A percentile compares a stretch with the other conserved stretches of the same genome.
Evolutionary conservation across 192 early-diverging fungal genomes (phyloP).

Genomic region (Rhizoclosmatium globosum): DNA sequence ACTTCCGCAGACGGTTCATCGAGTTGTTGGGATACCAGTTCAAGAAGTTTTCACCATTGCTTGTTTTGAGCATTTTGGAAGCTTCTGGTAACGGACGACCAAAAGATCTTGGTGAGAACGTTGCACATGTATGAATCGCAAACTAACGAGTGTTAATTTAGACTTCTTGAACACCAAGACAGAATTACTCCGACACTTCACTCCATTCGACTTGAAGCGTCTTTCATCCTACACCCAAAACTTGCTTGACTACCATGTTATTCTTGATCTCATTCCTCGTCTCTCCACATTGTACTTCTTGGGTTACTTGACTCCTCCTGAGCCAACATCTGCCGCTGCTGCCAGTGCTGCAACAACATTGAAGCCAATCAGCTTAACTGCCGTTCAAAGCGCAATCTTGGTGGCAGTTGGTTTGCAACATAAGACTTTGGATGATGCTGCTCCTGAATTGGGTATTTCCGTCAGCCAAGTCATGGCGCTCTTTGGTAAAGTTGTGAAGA

Average conservation of each 20-base stretch:
- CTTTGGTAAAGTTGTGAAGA: conserved; percentile 93
- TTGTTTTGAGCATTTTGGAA: conserved; percentile 88
- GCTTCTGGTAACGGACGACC: conserved; percentile 60
- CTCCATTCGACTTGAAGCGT: conserved; percentile 92
- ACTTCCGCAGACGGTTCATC: conserved; percentile 91
- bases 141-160: neutral
- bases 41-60: conserved; percentile 77
- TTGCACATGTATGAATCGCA: neutral
- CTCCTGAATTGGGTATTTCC: conserved; percentile 86
- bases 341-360: conserved; percentile 27
- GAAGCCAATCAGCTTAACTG: conserved; percentile 72
- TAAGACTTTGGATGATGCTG: conserved; percentile 89
- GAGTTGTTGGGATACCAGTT: conserved; percentile 91
- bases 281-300: conserved; percentile 85
- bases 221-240: conserved; percentile 96
- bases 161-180: conserved; percentile 29
- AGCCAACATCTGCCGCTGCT: neutral
- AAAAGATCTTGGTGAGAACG: conserved; percentile 11
- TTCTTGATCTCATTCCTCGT: conserved; percentile 88
- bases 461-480: conserved; percentile 88
- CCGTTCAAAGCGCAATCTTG: conserved; percentile 87
- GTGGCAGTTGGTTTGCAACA: conserved; percentile 92
- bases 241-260: conserved; percentile 96
- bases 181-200: conserved; percentile 60
- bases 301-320: conserved; percentile 58